Conservation (phyloP, 495 filamentous ascomycete species). For the Aspergillus indologenus region DNA sequence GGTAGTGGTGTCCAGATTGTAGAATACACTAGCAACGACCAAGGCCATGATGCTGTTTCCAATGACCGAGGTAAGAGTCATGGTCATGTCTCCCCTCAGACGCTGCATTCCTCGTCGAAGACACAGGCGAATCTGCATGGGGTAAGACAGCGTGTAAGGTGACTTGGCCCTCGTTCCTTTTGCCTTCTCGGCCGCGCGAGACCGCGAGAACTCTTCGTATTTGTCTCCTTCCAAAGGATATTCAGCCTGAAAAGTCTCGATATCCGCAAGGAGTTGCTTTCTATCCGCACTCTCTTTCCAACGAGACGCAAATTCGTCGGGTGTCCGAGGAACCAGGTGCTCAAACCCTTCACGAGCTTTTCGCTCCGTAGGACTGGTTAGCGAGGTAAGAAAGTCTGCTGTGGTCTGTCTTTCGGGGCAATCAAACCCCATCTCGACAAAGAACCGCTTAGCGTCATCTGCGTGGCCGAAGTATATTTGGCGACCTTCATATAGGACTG, state of each 20-base stretch:
- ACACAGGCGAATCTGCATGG: conserved; percentile 70
- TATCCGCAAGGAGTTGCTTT: conserved; percentile 60
- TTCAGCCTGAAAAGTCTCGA: conserved; percentile 62
- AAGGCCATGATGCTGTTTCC: conserved; percentile 73
- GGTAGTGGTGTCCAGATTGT: conserved; percentile 61
- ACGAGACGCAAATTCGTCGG: conserved; percentile 69
- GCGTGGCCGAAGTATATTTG: conserved; percentile 78
- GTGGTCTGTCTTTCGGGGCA: conserved; percentile 71
- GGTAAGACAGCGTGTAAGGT: conserved; percentile 73
- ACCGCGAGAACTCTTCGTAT: conserved; percentile 65
- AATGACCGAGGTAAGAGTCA: conserved; percentile 67
- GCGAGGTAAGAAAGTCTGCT: conserved; percentile 76
- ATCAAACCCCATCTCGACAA: conserved; percentile 70
- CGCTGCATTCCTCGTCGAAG: conserved; percentile 67
- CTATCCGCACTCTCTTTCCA: conserved; percentile 77
- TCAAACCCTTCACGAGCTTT: conserved; percentile 62
- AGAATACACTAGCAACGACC: conserved; percentile 81
- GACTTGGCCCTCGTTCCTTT: conserved; percentile 60
- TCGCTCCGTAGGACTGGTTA: conserved; percentile 70
- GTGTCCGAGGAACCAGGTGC: conserved; percentile 61
- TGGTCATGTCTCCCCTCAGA: conserved; percentile 65
- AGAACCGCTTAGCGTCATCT: conserved; percentile 62
- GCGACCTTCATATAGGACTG: conserved; percentile 75
- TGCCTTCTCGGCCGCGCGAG: conserved; percentile 52
- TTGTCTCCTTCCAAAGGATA: conserved; percentile 63